Conservation (phyloP, 306 rosid genomes). For the Vigna trinervia region DNA sequence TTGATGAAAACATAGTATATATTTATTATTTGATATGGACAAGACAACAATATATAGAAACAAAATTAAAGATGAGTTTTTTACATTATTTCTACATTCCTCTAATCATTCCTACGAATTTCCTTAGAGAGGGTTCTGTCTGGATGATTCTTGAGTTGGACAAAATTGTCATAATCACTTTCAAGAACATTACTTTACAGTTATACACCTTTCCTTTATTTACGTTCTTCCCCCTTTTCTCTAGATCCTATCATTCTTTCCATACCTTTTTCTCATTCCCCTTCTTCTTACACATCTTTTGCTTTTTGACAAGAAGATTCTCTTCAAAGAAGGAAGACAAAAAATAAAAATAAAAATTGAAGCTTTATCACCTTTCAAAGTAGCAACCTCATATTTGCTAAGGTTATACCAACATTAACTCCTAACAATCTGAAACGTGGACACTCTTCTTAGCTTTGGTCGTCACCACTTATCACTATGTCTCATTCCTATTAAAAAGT, state of each 20-base stretch:
- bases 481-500: not conserved
- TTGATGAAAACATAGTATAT: no score
- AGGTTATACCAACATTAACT: not conserved
- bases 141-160: conserved; percentile 42
- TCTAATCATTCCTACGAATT: not conserved
- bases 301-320: conserved; percentile 35
- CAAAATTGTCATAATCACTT: not conserved
- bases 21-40: no score
- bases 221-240: conserved; percentile 35
- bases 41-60: no score
- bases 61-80: no score
- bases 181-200: conserved; percentile 30
- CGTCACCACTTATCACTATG: not conserved
- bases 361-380: conserved; percentile 1
- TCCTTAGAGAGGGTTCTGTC: conserved; percentile 30
- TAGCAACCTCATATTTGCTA: conserved; percentile 8
- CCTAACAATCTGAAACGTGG: conserved; percentile 34
- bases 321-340: conserved; percentile 11
- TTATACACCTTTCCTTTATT: not conserved
- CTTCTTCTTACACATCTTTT: not conserved
- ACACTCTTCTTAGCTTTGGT: not conserved
- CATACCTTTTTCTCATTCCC: conserved; percentile 7
- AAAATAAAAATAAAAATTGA: not conserved
- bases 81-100: no score
- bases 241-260: not conserved